Evolutionary conservation across 2,329 filamentous ascomycete genomes (phyloP), one percentile per base, ranked within the genome.

Genomic region (Graphium sp.): DNA sequence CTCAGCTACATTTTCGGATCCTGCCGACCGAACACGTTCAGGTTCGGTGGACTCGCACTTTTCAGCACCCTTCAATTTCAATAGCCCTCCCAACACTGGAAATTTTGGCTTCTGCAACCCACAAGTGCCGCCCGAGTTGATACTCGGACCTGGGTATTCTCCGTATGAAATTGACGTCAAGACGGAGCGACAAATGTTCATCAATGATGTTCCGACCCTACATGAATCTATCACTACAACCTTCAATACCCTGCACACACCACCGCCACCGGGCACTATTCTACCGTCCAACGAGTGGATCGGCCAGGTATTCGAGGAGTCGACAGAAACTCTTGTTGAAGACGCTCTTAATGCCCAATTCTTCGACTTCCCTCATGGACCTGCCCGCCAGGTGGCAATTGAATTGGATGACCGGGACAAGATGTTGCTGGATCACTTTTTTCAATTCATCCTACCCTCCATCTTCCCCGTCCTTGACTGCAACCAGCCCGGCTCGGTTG

Each of bases 121-220:
- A 12, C 63, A 67, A 56, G 66, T 76, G 53, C 77, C 67, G 39
- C 55, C 62, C 9, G 66, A 78, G 48, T 52, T 69, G 44, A 60
- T 67, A 52, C 63, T 65, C 34, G 49, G 49, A 37, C 21, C 30
- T 16, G 57, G 66, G 37, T 78, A 67, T 49, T 69, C 77, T 13
- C 83, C 85, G 0, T 94, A 91, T 48, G 87, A 94, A 53, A 75
- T 94, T 35, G 87, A 94, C 49, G 79, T 95, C 58, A 92, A 87
- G 65, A 94, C 85, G 2, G 87, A 94, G 57, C 69, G 82, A 38
- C 83, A 94, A 41, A 84, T 91, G 61, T 93, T 81, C 51, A 74
- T 94, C 52, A 83, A 94, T 44, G 81, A 94, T 47, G 67, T 93
- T 32, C 83, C 82, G 5, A 79, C 84, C 10, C 62, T 87, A 34